A percentile compares a stretch with the other conserved stretches of the same genome.
Evolutionary conservation across 352 stramenopile genomes (phyloP).

Genomic region (Globisporangium nagaii): DNA sequence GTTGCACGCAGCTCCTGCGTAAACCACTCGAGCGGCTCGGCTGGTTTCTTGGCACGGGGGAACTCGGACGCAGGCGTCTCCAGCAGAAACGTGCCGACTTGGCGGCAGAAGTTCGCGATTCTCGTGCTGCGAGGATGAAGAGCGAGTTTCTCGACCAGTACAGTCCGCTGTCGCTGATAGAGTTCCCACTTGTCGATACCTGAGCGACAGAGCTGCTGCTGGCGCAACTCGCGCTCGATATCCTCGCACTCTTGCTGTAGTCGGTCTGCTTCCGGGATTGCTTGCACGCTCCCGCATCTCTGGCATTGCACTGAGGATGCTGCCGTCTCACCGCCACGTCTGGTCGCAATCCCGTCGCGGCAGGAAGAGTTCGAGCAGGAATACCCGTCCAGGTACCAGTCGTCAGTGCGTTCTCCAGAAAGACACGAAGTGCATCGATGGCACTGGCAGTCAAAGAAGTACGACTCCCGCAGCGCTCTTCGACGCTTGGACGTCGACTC

Average conservation of each 20-base stretch:
- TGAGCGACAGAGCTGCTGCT: conserved; percentile 1
- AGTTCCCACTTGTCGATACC: conserved; percentile 15
- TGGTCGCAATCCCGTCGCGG: conserved; percentile 14
- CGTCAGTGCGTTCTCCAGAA: conserved; percentile 12
- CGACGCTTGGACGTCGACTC: conserved; percentile 32
- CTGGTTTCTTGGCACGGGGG: conserved; percentile 5
- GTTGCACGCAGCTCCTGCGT: conserved; percentile 24
- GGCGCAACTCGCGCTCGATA: not conserved
- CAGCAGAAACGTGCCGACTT: conserved; percentile 38
- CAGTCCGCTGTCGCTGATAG: conserved; percentile 21
- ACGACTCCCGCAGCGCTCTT: conserved; percentile 37
- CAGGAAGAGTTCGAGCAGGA: conserved; percentile 17
- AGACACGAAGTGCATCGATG: conserved; percentile 13
- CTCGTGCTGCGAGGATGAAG: conserved; percentile 28
- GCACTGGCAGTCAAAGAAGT: conserved; percentile 70
- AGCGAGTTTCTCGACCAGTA: conserved; percentile 11
- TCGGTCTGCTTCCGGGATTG: not conserved
- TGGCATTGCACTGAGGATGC: conserved; percentile 8
- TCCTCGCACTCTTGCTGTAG: conserved; percentile 13
- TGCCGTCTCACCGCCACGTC: not conserved
- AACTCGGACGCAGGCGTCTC: not conserved
- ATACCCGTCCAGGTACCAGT: conserved; percentile 40
- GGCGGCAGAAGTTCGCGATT: conserved; percentile 21
- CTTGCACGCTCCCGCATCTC: conserved; percentile 14
- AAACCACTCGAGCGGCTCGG: conserved; percentile 17